A percentile compares a stretch with the other conserved stretches of the same genome.
These are phyloP conservation scores for Carallia brachiata DNA, from an alignment of 345 rosid species.

Conservation along the genomic window DNA sequence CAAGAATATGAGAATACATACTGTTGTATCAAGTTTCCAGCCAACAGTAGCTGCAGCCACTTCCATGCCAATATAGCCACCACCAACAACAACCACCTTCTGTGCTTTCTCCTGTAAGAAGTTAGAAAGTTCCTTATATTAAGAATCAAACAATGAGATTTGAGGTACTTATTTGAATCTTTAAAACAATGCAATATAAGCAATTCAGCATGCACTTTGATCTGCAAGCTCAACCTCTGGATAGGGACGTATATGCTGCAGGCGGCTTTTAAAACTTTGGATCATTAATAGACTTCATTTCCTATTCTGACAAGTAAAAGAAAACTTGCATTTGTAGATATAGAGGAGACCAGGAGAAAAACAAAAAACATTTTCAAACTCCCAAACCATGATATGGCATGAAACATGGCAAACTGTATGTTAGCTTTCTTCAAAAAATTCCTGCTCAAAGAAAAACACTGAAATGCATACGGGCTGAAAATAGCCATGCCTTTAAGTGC, in stretches of 20 bases:
- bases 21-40: slow-evolving; percentile 93
- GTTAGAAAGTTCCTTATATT: slow-evolving; percentile 1
- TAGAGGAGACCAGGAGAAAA: not conserved
- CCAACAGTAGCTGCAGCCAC: slow-evolving; percentile 95
- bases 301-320: not conserved
- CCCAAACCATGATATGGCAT: slow-evolving; percentile 2
- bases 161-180: not conserved
- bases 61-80: slow-evolving; percentile 99
- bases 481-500: not conserved
- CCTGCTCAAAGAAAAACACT: too few species aligned
- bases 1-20: slow-evolving; percentile 22
- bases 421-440: not conserved
- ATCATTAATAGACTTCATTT: too few species aligned
- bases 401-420: not conserved
- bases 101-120: slow-evolving; percentile 59
- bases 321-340: not conserved
- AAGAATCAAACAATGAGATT: slow-evolving; percentile 5
- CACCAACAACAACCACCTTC: slow-evolving; percentile 85
- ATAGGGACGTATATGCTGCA: not conserved
- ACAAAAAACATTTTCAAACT: not conserved
- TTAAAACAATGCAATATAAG: not conserved
- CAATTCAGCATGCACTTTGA: not conserved
- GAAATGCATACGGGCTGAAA: not conserved
- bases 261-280: not conserved
- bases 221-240: too few species aligned